Percentiles rank a stretch among this genome's conserved stretches.
phyloP scores from a whole-genome alignment of 805 yeast species.

The Candida railenensis region DNA sequence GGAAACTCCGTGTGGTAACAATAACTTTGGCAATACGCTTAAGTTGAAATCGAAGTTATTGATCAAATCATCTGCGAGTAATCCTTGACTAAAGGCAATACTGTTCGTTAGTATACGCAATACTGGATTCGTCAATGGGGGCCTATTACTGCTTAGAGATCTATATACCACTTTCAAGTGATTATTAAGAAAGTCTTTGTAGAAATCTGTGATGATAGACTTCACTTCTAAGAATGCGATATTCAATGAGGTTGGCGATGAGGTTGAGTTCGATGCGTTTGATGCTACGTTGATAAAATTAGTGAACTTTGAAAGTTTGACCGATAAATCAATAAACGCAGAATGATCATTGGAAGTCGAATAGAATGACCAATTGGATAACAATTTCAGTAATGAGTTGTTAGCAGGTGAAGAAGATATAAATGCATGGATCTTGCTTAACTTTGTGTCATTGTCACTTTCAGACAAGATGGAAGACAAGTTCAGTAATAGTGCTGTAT shows the following conservation, averaged over 20 bases:
- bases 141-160: slow-evolving; percentile 57
- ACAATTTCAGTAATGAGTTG: slow-evolving; percentile 27
- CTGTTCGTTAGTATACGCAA: slow-evolving; percentile 56
- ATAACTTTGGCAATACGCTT: slow-evolving; percentile 58
- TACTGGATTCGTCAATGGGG: slow-evolving; percentile 59
- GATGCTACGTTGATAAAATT: slow-evolving; percentile 10
- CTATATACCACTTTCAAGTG: slow-evolving; percentile 67
- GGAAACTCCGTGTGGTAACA: slow-evolving; percentile 43
- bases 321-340: slow-evolving; percentile 45
- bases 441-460: neutral
- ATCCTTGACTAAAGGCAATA: slow-evolving; percentile 48
- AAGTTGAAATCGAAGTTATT: slow-evolving; percentile 68
- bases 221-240: slow-evolving; percentile 16
- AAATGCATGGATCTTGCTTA: neutral
- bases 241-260: neutral
- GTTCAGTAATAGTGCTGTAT: neutral
- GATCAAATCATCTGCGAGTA: slow-evolving; percentile 54
- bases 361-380: slow-evolving; percentile 42
- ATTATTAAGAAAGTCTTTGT: slow-evolving; percentile 51
- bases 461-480: neutral
- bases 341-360: slow-evolving; percentile 52
- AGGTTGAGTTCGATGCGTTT: neutral
- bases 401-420: neutral
- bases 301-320: slow-evolving; percentile 34
- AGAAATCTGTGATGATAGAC: slow-evolving; percentile 26